Conservation (phyloP, 164 flowering plant species). For the Annona cherimola region DNA sequence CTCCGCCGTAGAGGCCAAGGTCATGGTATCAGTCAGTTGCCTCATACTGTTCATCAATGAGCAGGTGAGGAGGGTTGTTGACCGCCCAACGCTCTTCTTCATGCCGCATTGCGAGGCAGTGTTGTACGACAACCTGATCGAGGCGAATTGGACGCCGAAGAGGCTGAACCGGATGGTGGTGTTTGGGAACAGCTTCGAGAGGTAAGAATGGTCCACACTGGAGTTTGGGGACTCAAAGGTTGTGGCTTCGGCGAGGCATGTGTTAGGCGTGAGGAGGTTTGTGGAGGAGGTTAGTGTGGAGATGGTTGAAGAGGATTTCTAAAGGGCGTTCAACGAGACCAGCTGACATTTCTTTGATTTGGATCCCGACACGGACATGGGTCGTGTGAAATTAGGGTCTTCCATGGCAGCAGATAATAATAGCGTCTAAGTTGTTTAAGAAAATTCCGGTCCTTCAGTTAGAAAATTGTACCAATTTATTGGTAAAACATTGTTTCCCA, state of each 20-base stretch:
- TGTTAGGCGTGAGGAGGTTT: constrained; percentile 39
- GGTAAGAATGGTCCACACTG: constrained; percentile 33
- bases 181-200: constrained; percentile 74
- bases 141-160: constrained; percentile 21
- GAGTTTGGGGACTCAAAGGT: constrained; percentile 26
- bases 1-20: constrained; percentile 52
- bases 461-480: no score
- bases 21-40: constrained; percentile 57
- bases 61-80: constrained; percentile 52
- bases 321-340: constrained; percentile 63
- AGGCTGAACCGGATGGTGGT: constrained; percentile 38
- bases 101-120: constrained; percentile 92
- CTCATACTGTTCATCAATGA: constrained; percentile 58
- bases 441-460: no score
- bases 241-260: constrained; percentile 29
- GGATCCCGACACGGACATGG: constrained; percentile 13
- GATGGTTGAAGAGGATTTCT: constrained; percentile 49
- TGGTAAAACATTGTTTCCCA: no score
- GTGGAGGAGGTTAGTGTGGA: constrained; percentile 40
- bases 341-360: constrained; percentile 79
- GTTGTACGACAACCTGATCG: constrained; percentile 69
- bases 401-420: no score
- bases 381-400: neutral
- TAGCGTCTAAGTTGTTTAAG: no score
- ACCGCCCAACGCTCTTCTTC: constrained; percentile 64